Conservation (phyloP, 2,329 filamentous ascomycete species). For the Pyricularia pennisetigena region DNA sequence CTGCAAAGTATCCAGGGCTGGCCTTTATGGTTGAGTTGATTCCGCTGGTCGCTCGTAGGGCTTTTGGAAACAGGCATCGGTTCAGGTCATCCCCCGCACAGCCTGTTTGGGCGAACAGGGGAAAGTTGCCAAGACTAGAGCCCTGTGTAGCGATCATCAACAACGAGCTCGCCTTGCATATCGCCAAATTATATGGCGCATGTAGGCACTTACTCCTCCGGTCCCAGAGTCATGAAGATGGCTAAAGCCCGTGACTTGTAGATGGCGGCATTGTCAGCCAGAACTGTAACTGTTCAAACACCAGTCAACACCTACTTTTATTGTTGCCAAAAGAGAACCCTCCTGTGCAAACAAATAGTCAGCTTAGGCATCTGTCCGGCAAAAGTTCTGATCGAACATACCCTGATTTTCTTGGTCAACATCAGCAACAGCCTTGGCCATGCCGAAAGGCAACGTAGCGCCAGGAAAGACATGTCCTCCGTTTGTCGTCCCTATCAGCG, state of each 20-base stretch:
- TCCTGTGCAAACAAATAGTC: conserved; percentile 7
- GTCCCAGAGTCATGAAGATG: conserved; percentile 21
- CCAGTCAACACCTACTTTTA: conserved; percentile 2
- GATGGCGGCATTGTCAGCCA: not conserved
- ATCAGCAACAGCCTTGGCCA: conserved; percentile 20
- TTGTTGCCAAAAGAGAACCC: conserved; percentile 17
- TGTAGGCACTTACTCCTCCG: conserved; percentile 17
- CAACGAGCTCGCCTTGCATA: too few relatives aligned
- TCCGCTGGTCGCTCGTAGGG: conserved; percentile 27
- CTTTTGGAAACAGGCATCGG: conserved; percentile 36
- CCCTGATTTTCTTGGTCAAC: conserved; percentile 14
- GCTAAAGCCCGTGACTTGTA: conserved; percentile 18
- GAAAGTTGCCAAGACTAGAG: conserved; percentile 23
- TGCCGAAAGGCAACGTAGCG: conserved; percentile 18
- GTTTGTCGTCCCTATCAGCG: conserved; percentile 17
- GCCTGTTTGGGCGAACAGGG: conserved; percentile 23
- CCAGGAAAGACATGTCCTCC: conserved; percentile 20
- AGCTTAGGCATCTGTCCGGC: not conserved
- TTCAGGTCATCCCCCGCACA: conserved; percentile 22
- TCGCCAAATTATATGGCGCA: too few relatives aligned
- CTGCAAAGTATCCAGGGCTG: conserved; percentile 39
- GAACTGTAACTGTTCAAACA: too few relatives aligned
- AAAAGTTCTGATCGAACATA: not conserved
- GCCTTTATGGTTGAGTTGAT: conserved; percentile 33
- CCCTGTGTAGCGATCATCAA: not conserved